Evolutionary conservation across 108 stramenopile species (phyloP).

Genomic region (Epipyxis sp.): DNA sequence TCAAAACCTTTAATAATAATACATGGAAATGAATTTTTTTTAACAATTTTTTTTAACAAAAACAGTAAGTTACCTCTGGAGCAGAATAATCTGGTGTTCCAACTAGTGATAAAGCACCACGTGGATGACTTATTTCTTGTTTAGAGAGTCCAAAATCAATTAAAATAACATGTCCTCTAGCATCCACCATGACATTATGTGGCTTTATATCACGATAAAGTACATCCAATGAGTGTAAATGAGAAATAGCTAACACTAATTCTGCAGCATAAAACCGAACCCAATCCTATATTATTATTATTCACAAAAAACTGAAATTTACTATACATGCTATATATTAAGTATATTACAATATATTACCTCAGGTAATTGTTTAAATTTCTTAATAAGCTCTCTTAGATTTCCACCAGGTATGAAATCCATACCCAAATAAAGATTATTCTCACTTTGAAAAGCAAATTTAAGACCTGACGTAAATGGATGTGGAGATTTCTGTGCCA

Average conservation of each 20-base stretch:
- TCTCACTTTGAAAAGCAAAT: slow-evolving; percentile 37
- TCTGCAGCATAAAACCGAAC: slow-evolving; percentile 34
- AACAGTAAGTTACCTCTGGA: slow-evolving; percentile 26
- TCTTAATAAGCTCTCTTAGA: slow-evolving; percentile 17
- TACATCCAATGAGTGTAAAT: slow-evolving; percentile 25
- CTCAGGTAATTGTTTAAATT: slow-evolving; percentile 29
- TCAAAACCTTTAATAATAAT: too few species aligned
- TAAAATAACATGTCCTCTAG: slow-evolving; percentile 23
- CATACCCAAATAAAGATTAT: slow-evolving; percentile 32
- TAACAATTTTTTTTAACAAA: too few species aligned
- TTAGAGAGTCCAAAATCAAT: slow-evolving; percentile 31
- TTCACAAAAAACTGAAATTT: too few species aligned
- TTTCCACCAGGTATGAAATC: slow-evolving; percentile 31
- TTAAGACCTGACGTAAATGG: slow-evolving; percentile 31
- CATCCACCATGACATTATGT: slow-evolving; percentile 32
- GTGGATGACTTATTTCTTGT: slow-evolving; percentile 29
- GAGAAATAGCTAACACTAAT: slow-evolving; percentile 27
- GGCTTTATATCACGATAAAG: slow-evolving; percentile 31
- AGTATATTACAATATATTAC: too few species aligned
- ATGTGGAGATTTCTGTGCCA: slow-evolving; percentile 21
- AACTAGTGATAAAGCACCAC: slow-evolving; percentile 23
- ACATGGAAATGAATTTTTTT: too few species aligned
- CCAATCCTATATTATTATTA: slow-evolving; percentile 24
- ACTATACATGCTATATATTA: too few species aligned
- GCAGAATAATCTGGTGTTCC: slow-evolving; percentile 35